These are phyloP conservation scores for Cryptococcus sp. DNA, from an alignment of 1,284 basidiomycete species.

Conservation along the genomic window DNA sequence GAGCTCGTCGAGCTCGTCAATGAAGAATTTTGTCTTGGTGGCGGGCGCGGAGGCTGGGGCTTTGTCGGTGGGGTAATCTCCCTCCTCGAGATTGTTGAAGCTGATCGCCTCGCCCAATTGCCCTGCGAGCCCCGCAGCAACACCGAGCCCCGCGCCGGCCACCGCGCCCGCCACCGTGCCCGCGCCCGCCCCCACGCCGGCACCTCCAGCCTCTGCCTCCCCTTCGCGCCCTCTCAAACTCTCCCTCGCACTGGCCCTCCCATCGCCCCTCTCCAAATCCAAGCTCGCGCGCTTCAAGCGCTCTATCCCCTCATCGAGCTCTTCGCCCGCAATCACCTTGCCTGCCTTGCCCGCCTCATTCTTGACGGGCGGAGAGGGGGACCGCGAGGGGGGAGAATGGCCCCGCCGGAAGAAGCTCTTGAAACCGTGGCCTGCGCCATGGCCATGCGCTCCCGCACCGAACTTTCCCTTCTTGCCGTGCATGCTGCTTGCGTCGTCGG, in stretches of 20 bases:
- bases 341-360: constrained; percentile 21
- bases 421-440: constrained; percentile 25
- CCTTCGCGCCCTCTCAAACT: not conserved
- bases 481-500: no score
- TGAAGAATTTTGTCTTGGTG: constrained; percentile 42
- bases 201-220: not conserved
- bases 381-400: constrained; percentile 42
- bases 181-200: no score
- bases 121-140: no score
- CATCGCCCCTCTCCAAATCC: constrained; percentile 29
- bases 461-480: no score
- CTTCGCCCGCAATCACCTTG: constrained; percentile 22
- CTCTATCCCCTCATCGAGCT: constrained; percentile 44
- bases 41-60: constrained; percentile 34
- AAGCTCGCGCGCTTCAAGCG: constrained; percentile 41
- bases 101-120: constrained; percentile 1
- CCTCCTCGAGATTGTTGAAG: constrained; percentile 2
- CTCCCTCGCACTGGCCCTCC: not conserved
- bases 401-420: constrained; percentile 41
- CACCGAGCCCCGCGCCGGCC: no score
- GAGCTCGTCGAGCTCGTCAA: constrained; percentile 9
- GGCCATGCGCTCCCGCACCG: not conserved
- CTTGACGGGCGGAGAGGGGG: constrained; percentile 38
- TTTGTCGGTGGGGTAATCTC: not conserved
- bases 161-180: no score